These are phyloP conservation scores for Suillus discolor DNA, from an alignment of 768 basidiomycete genomes.

Conservation along the genomic window DNA sequence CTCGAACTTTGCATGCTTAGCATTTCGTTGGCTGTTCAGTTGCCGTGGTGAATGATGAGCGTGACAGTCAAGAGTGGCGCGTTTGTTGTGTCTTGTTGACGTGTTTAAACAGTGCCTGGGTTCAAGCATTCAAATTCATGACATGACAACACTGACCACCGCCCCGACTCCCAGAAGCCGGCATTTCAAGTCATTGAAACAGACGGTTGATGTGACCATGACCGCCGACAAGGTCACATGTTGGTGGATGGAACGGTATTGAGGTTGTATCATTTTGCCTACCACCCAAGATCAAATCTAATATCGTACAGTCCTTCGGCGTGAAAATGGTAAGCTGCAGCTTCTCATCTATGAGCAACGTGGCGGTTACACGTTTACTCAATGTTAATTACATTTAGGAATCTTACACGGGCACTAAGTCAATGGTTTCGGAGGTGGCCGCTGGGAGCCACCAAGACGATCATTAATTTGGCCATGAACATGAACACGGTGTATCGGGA, in stretches of 20 bases:
- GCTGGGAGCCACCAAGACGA: not conserved
- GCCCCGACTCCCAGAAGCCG: not conserved
- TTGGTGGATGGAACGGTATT: not conserved
- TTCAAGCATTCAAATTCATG: not conserved
- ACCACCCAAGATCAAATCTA: not conserved
- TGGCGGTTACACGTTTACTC: not conserved
- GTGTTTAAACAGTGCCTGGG: conserved; percentile 13
- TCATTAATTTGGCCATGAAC: not conserved
- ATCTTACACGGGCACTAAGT: not conserved
- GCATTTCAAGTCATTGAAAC: not conserved
- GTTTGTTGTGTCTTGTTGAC: conserved; percentile 28
- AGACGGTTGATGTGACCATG: not conserved
- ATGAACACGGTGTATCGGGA: not conserved
- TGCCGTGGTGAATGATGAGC: conserved; percentile 1
- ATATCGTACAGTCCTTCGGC: not conserved
- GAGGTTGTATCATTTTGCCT: not conserved
- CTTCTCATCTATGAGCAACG: not conserved
- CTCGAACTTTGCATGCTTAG: conserved; percentile 30
- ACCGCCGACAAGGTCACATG: not conserved
- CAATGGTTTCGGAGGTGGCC: no score
- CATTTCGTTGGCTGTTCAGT: conserved; percentile 7
- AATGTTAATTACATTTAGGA: not conserved
- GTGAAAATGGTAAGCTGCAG: not conserved
- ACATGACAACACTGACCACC: not conserved
- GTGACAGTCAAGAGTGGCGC: conserved; percentile 16